Conservation (phyloP, 1,139 yeast species). For the Blastobotrys buckinghamii region DNA sequence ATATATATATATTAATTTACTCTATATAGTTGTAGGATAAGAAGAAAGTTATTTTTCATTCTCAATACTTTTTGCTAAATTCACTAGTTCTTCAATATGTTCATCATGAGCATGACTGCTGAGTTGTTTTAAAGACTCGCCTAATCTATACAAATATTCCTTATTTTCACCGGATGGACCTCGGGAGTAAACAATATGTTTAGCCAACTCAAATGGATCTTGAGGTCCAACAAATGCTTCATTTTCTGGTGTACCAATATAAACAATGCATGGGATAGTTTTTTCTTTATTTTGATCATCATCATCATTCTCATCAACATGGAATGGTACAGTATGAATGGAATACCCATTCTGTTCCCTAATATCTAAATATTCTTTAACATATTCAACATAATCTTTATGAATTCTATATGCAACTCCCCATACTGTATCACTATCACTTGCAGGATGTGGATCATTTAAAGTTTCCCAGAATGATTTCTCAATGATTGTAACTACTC, state of each 20-base stretch:
- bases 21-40: no score
- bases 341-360: constrained; percentile 90
- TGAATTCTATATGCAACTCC: constrained; percentile 85
- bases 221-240: constrained; percentile 77
- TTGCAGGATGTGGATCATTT: constrained; percentile 39
- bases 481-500: constrained; percentile 74
- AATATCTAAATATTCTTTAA: constrained; percentile 62
- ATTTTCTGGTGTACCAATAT: constrained; percentile 78
- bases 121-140: constrained; percentile 47
- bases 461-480: constrained; percentile 44
- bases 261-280: constrained; percentile 48
- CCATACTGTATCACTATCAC: constrained; percentile 52
- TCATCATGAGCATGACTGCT: constrained; percentile 36
- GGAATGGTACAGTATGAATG: constrained; percentile 61
- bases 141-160: constrained; percentile 59
- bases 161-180: constrained; percentile 83
- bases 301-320: constrained; percentile 34
- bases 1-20: background rate
- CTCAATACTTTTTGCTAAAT: constrained; percentile 1
- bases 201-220: constrained; percentile 57
- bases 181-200: constrained; percentile 44
- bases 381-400: constrained; percentile 54
- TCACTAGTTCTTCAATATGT: constrained; percentile 35
- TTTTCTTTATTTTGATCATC: constrained; percentile 36
- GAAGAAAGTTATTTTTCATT: no score